phyloP scores from a whole-genome alignment of 441 rosid genomes.

The Erodium chrysanthum region DNA sequence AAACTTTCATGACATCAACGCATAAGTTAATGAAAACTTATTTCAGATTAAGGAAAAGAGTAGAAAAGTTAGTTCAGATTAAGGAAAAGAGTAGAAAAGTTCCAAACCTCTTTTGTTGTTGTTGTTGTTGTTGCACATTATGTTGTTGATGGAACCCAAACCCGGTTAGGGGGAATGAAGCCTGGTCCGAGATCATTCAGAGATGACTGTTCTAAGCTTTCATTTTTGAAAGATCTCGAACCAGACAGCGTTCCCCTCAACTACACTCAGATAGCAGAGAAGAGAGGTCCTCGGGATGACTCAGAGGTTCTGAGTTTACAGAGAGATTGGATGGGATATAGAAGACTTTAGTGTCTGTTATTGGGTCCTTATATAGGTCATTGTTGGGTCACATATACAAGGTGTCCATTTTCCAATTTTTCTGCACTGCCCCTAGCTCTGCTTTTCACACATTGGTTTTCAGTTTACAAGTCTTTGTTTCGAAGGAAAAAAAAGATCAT shows the following conservation, averaged over 20 bases:
- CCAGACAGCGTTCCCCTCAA: conserved; percentile 52
- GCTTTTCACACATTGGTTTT: neutral
- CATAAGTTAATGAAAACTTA: no score
- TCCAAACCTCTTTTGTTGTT: neutral
- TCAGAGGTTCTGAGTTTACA: neutral
- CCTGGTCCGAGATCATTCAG: conserved; percentile 51
- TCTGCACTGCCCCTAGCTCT: no score
- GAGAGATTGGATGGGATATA: neutral
- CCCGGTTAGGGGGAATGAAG: conserved; percentile 52
- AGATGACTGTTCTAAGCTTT: neutral
- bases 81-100: neutral
- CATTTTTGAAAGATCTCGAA: conserved; percentile 36
- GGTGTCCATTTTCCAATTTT: no score
- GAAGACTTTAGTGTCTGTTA: no score
- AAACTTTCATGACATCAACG: neutral
- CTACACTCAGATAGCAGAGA: conserved; percentile 19
- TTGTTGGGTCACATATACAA: no score
- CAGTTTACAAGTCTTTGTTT: neutral
- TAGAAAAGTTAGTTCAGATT: neutral
- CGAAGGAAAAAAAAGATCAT: neutral
- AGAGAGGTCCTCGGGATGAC: neutral
- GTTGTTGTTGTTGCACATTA: no score
- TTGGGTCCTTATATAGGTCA: no score
- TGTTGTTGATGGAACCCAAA: conserved; percentile 10
- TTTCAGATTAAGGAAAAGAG: neutral